These are phyloP conservation scores for Pythium rhizo-oryzae DNA, from an alignment of 352 stramenopile genomes.

Conservation along the genomic window DNA sequence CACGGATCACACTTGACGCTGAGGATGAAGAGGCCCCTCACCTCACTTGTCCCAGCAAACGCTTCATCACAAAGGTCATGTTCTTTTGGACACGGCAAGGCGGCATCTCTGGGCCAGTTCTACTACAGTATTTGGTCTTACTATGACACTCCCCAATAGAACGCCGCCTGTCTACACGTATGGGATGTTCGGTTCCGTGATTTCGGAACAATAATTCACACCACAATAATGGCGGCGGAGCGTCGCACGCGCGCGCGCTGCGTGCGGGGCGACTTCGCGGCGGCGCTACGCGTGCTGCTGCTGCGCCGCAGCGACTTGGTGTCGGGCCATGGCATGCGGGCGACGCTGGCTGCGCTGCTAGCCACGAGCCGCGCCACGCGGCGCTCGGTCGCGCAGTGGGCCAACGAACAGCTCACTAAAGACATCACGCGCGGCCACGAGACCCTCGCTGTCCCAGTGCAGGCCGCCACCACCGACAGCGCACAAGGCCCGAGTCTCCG, in stretches of 20 bases:
- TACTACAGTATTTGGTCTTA: constrained; percentile 38
- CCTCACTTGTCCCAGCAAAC: too few species aligned
- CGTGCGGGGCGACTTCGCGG: neutral
- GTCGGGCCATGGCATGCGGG: neutral
- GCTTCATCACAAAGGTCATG: too few species aligned
- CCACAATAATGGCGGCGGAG: neutral
- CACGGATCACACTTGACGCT: too few species aligned
- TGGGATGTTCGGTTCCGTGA: too few species aligned
- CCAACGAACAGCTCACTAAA: neutral
- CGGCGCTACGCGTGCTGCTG: constrained; percentile 18
- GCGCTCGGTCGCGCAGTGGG: constrained; percentile 7
- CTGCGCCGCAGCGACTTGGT: constrained; percentile 19
- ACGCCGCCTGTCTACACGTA: neutral
- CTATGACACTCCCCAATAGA: constrained; percentile 17
- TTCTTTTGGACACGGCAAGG: too few species aligned
- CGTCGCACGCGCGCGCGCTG: neutral
- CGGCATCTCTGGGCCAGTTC: constrained; percentile 64
- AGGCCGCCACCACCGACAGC: neutral
- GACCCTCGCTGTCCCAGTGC: neutral
- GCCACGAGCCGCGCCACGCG: constrained; percentile 3
- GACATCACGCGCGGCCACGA: constrained; percentile 30
- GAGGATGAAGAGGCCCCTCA: too few species aligned
- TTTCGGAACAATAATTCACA: too few species aligned
- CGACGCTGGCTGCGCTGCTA: constrained; percentile 5
- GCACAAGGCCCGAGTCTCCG: neutral